Base-by-base conservation (phyloP, 2,329 filamentous ascomycete species). In the Orbilia quercus region DNA sequence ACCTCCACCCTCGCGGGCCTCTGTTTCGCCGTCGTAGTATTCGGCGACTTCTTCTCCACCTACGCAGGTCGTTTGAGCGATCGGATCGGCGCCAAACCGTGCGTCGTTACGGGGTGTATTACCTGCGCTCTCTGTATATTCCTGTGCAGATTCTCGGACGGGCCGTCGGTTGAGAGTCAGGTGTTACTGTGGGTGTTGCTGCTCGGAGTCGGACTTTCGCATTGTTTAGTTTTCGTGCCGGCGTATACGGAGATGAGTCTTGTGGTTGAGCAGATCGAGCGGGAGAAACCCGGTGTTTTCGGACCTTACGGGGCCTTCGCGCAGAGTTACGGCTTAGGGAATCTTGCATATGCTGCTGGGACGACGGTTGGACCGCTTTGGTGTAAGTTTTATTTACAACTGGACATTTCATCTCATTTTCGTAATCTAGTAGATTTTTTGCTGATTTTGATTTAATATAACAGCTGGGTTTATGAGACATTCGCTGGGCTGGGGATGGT, bases 391-490 rank as follows among this genome's bases (percentile, higher is more conserved):
- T 53, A n/a, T n/a, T n/a, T n/a, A n/a, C n/a, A 18, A 25, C 25
- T 6, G 16, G n/a, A n/a, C n/a, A n/a, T n/a, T n/a, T n/a, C n/a
- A n/a, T n/a, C n/a, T n/a, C n/a, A n/a, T n/a, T n/a, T n/a, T n/a
- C n/a, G n/a, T n/a, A n/a, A n/a, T n/a, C n/a, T n/a, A n/a, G n/a
- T n/a, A n/a, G n/a, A n/a, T n/a, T n/a, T n/a, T n/a, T n/a, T n/a
- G n/a, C n/a, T n/a, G n/a, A n/a, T n/a, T n/a, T n/a, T n/a, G n/a
- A n/a, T n/a, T n/a, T n/a, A n/a, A n/a, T n/a, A n/a, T n/a, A n/a
- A n/a, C 31, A 74, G 62, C 70, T 57, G 62, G 70, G 12, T 73
- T 73, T 23, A 73, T 73, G 69, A 66, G 62, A 25, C 60, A 65
- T 11, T 36, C 50, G 9, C 47, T 66, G 7, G 69, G 69, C 11